Evolutionary conservation across 768 basidiomycete species (phyloP), one percentile per base, ranked within the genome.

Genomic region (Pleurotus giganteus): DNA sequence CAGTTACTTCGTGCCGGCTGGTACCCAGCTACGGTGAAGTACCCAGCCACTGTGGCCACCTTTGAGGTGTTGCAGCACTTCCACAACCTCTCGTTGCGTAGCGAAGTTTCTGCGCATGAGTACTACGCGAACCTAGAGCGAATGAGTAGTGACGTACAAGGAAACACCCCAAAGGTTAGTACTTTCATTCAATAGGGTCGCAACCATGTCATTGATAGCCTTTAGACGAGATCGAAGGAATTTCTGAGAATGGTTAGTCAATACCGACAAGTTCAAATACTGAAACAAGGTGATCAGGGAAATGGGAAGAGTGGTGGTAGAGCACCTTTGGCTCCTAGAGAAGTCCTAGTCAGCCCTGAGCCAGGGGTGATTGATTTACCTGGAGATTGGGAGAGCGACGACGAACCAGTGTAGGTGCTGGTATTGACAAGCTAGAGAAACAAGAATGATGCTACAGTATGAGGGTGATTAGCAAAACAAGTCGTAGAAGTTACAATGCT

Each of bases 1-100:
- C 73, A 74, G 58, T 61, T 74, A 8, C 63, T 73, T 15, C 65
- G 61, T 1, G 50, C 43, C 37, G 53, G 65, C 7, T 63, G 61
- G 47, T 72, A 64, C 52, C 74, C 73, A 1, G 70, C 72, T 0
- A 75, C 69, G 1, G 44, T 58, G 2, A 24, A 47, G 0, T 27
- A 61, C 2, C 73, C 74, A 4, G 50, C 60, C 15, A 70, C 69
- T 2, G 61, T 61, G 0, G 58, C 58, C 3, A 71, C 71, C 0
- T 63, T 69, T 19, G 45, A 47, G 1, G 41, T 61, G 2, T 57
- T 73, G 4, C 53, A 62, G 27, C 45, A 44, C 7, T 72, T 68
- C 52, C 65, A 71, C 24, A 29, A 63, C 4, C 56, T 69, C 0
- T 62, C 63, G 0, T 63, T 65, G 4, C 61, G 65, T 26, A 68